These are phyloP conservation scores for Zygosaccharomyces kombuchaensis DNA, from an alignment of 805 yeast genomes.

Conservation along the genomic window DNA sequence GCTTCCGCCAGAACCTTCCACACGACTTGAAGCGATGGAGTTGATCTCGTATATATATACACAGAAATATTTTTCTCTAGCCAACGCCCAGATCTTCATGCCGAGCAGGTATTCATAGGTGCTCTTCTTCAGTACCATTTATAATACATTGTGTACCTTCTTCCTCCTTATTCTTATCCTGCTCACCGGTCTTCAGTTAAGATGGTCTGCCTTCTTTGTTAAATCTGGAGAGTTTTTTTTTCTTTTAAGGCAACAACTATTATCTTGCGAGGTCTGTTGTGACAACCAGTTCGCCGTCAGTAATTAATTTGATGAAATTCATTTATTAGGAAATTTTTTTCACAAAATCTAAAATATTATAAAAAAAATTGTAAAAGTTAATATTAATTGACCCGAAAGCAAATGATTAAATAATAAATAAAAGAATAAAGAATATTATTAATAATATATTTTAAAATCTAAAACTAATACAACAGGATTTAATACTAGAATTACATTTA, in stretches of 20 bases:
- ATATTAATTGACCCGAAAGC: too few relatives aligned
- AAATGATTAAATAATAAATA: too few relatives aligned
- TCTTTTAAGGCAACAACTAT: constrained; percentile 60
- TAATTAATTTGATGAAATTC: constrained; percentile 83
- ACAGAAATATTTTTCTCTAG: constrained; percentile 81
- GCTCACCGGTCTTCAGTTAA: constrained; percentile 38
- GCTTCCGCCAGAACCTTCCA: constrained; percentile 83
- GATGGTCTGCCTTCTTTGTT: constrained; percentile 66
- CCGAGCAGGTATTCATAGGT: constrained; percentile 84
- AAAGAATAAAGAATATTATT: too few relatives aligned
- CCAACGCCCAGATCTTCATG: constrained; percentile 91
- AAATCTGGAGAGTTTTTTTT: constrained; percentile 70
- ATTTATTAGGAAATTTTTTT: too few relatives aligned
- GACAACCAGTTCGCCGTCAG: constrained; percentile 64
- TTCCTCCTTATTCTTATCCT: constrained; percentile 32
- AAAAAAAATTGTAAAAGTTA: too few relatives aligned
- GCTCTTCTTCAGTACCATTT: constrained; percentile 46
- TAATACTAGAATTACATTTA: too few relatives aligned
- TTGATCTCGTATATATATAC: constrained; percentile 74
- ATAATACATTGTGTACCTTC: constrained; percentile 34
- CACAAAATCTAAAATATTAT: too few relatives aligned
- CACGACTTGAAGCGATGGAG: constrained; percentile 93
- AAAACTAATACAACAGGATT: too few relatives aligned
- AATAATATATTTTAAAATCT: too few relatives aligned
- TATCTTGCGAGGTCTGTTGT: constrained; percentile 63